These are phyloP conservation scores for Prunus yedoensis DNA, from an alignment of 331 rosid genomes.

Conservation along the genomic window DNA sequence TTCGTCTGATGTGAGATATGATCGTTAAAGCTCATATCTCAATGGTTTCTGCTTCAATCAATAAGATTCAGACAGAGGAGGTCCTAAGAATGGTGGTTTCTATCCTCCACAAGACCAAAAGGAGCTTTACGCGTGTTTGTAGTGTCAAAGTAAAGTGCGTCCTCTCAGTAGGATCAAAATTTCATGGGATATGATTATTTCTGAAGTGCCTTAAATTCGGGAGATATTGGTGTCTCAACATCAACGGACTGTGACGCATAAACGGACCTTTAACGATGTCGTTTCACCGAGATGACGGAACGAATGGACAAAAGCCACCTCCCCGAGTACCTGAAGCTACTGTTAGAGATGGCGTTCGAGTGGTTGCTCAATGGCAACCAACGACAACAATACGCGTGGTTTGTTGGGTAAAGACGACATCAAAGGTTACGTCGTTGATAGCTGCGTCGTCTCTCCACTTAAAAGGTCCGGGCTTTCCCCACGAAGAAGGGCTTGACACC, in stretches of 20 bases:
- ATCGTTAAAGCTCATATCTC: not conserved
- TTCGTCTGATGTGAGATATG: not conserved
- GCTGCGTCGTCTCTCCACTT: not conserved
- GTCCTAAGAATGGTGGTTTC: constrained; percentile 18
- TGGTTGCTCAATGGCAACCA: not conserved
- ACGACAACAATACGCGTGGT: constrained; percentile 3
- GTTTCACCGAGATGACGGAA: not conserved
- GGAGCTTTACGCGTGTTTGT: constrained; percentile 22
- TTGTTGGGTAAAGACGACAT: not conserved
- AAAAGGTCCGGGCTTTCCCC: too few relatives aligned
- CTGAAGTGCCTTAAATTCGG: not conserved
- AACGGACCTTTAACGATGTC: not conserved
- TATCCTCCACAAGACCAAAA: not conserved
- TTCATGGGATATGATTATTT: not conserved
- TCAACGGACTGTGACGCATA: not conserved
- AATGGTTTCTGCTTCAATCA: not conserved
- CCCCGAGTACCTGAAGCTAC: not conserved
- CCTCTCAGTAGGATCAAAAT: not conserved
- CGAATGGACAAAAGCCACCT: too few relatives aligned
- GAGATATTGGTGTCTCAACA: not conserved
- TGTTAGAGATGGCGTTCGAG: not conserved
- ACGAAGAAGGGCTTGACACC: not conserved
- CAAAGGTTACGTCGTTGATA: not conserved
- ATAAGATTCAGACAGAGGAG: constrained; percentile 8
- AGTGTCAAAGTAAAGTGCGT: not conserved